phyloP scores from a whole-genome alignment of 2,329 filamentous ascomycete genomes.

The Dactylellina cionopaga region DNA sequence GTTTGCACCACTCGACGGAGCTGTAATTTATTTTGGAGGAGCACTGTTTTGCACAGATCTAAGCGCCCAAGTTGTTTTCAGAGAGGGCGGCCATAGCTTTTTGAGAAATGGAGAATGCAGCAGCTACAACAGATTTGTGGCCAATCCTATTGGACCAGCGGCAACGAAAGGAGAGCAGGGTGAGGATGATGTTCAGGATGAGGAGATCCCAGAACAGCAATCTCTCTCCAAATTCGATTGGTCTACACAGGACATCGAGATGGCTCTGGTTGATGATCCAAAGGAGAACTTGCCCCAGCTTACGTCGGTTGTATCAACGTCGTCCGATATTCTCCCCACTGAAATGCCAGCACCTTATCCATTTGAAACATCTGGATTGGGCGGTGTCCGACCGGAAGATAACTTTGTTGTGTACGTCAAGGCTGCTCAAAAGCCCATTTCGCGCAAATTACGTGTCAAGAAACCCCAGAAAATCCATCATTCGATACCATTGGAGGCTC shows the following conservation, averaged over 20 bases:
- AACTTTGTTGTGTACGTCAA: constrained; percentile 70
- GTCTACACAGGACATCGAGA: constrained; percentile 56
- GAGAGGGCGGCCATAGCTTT: constrained; percentile 61
- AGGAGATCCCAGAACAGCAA: not conserved
- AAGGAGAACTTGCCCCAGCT: constrained; percentile 58
- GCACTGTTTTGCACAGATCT: constrained; percentile 83
- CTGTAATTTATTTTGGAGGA: constrained; percentile 84
- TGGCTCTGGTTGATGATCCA: constrained; percentile 63
- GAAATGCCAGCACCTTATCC: constrained; percentile 55
- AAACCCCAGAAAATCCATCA: constrained; percentile 2
- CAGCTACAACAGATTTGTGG: constrained; percentile 31
- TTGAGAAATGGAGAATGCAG: constrained; percentile 49
- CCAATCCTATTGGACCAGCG: constrained; percentile 49
- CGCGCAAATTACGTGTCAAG: constrained; percentile 12
- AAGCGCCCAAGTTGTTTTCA: constrained; percentile 64
- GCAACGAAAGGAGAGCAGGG: constrained; percentile 22
- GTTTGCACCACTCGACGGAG: constrained; percentile 63
- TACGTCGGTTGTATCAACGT: constrained; percentile 22
- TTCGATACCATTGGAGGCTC: constrained; percentile 29
- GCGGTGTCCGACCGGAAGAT: constrained; percentile 71
- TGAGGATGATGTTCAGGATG: too few relatives aligned
- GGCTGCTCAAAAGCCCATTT: constrained; percentile 56
- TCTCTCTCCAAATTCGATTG: constrained; percentile 29
- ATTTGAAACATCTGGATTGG: constrained; percentile 70
- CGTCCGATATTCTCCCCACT: constrained; percentile 22